Evolutionary conservation across 345 rosid genomes (phyloP).

Genomic region (Lagerstroemia speciosa): DNA sequence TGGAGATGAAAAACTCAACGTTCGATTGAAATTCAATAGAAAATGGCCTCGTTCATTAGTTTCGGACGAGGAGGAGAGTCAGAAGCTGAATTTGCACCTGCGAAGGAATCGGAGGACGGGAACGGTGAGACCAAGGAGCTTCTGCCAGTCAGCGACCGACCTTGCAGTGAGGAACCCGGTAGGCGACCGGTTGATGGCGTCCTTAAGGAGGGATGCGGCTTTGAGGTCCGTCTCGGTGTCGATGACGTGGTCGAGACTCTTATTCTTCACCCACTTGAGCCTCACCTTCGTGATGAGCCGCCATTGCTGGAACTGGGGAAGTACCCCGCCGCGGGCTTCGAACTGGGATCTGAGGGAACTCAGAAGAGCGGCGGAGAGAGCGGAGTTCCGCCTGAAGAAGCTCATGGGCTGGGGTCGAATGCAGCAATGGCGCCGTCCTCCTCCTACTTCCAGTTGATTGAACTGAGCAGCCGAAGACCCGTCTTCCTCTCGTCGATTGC

Average conservation of each 20-base stretch:
- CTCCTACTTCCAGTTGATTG: not conserved
- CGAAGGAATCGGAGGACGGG: slow-evolving; percentile 91
- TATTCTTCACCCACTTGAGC: slow-evolving; percentile 90
- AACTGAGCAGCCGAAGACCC: too few species aligned
- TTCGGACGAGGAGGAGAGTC: not conserved
- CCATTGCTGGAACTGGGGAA: slow-evolving; percentile 36
- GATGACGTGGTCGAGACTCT: slow-evolving; percentile 69
- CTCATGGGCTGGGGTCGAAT: not conserved
- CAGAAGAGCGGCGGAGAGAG: not conserved
- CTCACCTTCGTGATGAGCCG: slow-evolving; percentile 62
- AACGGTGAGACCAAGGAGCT: slow-evolving; percentile 85
- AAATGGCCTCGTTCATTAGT: not conserved
- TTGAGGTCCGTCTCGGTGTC: slow-evolving; percentile 83
- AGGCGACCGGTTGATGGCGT: slow-evolving; percentile 81
- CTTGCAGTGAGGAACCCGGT: slow-evolving; percentile 84
- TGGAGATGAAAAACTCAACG: not conserved
- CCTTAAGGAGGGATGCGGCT: slow-evolving; percentile 86
- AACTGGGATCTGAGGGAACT: slow-evolving; percentile 2
- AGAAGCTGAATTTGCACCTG: slow-evolving; percentile 29
- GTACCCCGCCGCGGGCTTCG: not conserved
- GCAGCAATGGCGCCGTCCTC: not conserved
- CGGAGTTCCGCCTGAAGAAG: not conserved
- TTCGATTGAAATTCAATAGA: not conserved
- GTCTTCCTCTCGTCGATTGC: too few species aligned
- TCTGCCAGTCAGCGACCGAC: slow-evolving; percentile 86